Percentiles rank a stretch among this genome's conserved stretches.
Conservation (phyloP, 805 yeast species). For the Metschnikowia reukaufii region DNA sequence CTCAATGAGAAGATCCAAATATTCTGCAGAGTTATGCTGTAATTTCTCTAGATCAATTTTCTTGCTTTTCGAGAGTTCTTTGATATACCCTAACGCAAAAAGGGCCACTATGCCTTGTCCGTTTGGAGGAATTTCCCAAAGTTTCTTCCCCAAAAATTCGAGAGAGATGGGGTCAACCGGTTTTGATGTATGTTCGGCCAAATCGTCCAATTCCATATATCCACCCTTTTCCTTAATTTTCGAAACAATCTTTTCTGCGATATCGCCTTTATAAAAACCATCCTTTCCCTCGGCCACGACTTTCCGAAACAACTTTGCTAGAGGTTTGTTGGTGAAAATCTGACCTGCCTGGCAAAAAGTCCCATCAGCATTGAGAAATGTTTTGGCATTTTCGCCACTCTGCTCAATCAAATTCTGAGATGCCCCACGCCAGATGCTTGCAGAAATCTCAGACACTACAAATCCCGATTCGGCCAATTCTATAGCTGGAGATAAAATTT, state of each 20-base stretch:
- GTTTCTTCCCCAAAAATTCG: slow-evolving; percentile 48
- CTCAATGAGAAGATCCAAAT: slow-evolving; percentile 69
- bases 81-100: slow-evolving; percentile 65
- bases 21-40: slow-evolving; percentile 68
- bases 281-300: slow-evolving; percentile 59
- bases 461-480: slow-evolving; percentile 69
- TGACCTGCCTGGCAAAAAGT: slow-evolving; percentile 26
- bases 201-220: slow-evolving; percentile 54
- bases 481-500: slow-evolving; percentile 64
- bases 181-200: slow-evolving; percentile 56
- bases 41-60: slow-evolving; percentile 40
- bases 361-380: slow-evolving; percentile 16
- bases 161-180: slow-evolving; percentile 63
- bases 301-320: slow-evolving; percentile 53
- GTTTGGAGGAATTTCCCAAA: slow-evolving; percentile 86
- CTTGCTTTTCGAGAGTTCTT: slow-evolving; percentile 49
- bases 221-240: slow-evolving; percentile 57
- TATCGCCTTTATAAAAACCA: slow-evolving; percentile 70
- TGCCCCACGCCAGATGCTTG: slow-evolving; percentile 47
- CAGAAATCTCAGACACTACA: slow-evolving; percentile 61
- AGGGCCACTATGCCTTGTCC: slow-evolving; percentile 81
- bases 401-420: slow-evolving; percentile 39
- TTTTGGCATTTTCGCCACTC: slow-evolving; percentile 29
- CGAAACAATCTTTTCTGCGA: slow-evolving; percentile 63
- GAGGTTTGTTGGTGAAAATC: slow-evolving; percentile 48